Percentiles rank a stretch among this genome's conserved stretches.
phyloP scores from a whole-genome alignment of 192 early-diverging fungal genomes.

The Gonapodya prolifera region DNA sequence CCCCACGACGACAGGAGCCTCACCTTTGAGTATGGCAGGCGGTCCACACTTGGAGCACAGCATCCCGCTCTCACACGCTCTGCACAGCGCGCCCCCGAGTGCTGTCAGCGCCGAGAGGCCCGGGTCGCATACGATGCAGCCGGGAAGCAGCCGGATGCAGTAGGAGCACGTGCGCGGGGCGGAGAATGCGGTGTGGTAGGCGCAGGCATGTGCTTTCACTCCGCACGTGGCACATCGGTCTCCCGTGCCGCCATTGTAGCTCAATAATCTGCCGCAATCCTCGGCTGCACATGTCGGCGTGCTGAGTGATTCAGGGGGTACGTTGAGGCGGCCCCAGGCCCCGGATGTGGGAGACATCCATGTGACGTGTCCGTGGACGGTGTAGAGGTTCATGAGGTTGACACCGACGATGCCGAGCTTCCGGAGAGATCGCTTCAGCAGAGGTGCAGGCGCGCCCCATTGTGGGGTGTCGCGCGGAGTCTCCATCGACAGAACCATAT shows the following conservation, averaged over 20 bases:
- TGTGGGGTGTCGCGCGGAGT: not conserved
- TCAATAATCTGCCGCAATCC: not conserved
- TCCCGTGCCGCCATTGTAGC: not conserved
- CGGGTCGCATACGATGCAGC: not conserved
- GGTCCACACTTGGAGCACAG: not conserved
- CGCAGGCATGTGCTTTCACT: not conserved
- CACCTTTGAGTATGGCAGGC: no score
- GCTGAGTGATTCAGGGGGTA: not conserved
- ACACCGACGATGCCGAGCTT: not conserved
- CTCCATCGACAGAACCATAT: not conserved
- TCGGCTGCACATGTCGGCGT: not conserved
- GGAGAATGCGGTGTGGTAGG: not conserved
- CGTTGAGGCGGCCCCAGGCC: not conserved
- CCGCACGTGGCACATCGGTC: not conserved
- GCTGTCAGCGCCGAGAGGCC: not conserved
- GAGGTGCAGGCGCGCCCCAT: not conserved
- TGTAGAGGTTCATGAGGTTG: not conserved
- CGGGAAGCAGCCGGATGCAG: not conserved
- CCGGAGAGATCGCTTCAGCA: not conserved
- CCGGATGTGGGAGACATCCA: not conserved
- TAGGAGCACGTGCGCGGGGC: not conserved
- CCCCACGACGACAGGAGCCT: no score
- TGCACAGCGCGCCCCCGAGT: not conserved
- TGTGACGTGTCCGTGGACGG: not conserved
- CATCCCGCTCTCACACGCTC: not conserved